phyloP scores from a whole-genome alignment of 2,329 filamentous ascomycete species.

The Zymoseptoria tritici region DNA sequence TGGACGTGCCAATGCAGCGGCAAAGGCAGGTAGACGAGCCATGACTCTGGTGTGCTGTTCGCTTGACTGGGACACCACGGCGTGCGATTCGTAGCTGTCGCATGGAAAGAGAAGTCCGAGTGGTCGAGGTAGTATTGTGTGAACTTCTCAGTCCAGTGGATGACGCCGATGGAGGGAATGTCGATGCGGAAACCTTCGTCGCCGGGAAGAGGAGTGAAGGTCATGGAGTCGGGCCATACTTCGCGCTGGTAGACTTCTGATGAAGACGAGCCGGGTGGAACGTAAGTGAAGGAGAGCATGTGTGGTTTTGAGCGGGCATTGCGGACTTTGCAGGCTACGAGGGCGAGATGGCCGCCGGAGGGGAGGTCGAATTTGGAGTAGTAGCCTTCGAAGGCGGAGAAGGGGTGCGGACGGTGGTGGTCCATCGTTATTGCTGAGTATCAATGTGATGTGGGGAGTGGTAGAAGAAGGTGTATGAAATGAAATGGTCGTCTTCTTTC shows the following conservation, averaged over 20 bases:
- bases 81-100: constrained; percentile 32
- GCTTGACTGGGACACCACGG: constrained; percentile 30
- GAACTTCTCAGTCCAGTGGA: constrained; percentile 32
- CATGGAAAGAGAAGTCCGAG: constrained; percentile 34
- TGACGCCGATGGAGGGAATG: constrained; percentile 34
- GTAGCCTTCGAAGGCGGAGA: constrained; percentile 42
- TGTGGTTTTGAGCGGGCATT: constrained; percentile 33
- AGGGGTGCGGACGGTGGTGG: constrained; percentile 36
- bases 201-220: constrained; percentile 25
- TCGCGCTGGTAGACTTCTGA: constrained; percentile 35
- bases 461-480: background rate
- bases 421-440: constrained; percentile 27
- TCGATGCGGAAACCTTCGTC: constrained; percentile 35
- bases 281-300: constrained; percentile 45
- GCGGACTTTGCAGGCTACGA: constrained; percentile 43
- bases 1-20: constrained; percentile 48
- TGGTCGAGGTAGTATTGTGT: constrained; percentile 32
- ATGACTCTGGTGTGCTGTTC: constrained; percentile 38
- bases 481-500: background rate
- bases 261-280: constrained; percentile 28
- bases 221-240: constrained; percentile 36
- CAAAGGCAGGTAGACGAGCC: constrained; percentile 39
- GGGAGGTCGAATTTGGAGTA: constrained; percentile 45
- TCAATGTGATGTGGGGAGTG: background rate
- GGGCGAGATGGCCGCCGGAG: constrained; percentile 39